Evolutionary conservation across 192 early-diverging fungal species (phyloP).

Genomic region (Rhizophagus clarus): DNA sequence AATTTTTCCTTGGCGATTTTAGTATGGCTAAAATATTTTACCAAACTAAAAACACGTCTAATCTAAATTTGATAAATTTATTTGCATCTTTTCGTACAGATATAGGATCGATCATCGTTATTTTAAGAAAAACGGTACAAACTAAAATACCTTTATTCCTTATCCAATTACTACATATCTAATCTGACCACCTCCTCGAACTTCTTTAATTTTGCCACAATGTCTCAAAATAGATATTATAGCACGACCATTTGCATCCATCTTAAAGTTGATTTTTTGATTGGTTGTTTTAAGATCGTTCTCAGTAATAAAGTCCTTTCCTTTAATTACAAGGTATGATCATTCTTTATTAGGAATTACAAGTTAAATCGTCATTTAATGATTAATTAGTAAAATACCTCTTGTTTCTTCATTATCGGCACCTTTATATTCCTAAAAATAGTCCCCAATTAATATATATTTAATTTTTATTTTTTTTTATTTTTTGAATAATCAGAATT

Average conservation of each 20-base stretch:
- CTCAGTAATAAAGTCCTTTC: conserved; percentile 22
- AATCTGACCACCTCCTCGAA: conserved; percentile 14
- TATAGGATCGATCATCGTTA: no score
- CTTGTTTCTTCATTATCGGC: conserved; percentile 25
- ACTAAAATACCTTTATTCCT: no score
- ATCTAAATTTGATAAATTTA: no score
- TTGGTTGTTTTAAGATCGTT: conserved; percentile 17
- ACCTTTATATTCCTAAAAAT: conserved; percentile 17
- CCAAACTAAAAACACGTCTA: no score
- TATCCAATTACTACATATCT: conserved; percentile 10
- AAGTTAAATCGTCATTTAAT: neutral
- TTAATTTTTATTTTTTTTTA: neutral
- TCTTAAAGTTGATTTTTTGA: conserved; percentile 20
- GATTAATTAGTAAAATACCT: neutral
- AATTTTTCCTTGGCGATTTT: no score
- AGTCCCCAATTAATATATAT: neutral
- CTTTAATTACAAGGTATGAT: neutral
- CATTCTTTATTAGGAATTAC: neutral
- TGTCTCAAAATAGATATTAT: conserved; percentile 19
- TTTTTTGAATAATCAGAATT: neutral
- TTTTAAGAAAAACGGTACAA: no score
- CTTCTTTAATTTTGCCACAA: conserved; percentile 19
- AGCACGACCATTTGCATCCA: conserved; percentile 13
- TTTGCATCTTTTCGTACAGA: no score
- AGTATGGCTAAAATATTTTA: no score